Base-by-base conservation (phyloP, 805 yeast species). In the Ogataea paradorogensis region DNA sequence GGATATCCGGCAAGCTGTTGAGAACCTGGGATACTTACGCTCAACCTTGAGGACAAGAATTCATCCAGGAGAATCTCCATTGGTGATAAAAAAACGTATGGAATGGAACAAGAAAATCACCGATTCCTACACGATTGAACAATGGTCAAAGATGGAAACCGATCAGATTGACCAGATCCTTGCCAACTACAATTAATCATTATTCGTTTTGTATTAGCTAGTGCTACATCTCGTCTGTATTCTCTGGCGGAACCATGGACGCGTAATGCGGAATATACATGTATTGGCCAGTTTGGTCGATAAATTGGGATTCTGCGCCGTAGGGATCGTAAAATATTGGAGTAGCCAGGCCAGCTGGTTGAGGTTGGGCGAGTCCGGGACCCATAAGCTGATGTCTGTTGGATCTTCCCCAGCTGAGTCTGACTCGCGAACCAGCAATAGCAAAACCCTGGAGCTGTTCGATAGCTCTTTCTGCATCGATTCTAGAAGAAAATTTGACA, bases 391-490 rank as follows among this genome's bases (percentile, higher is more conserved):
- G 54, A 30, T 47, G 48, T 35, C 56, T 47, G 38, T 48, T 56
- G 6, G 71, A 71, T 52, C 84, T 70, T 33, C 91, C 91, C 93
- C 93, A 84, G 35, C 86, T 76, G 35, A 84, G 63, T 47, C 90
- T 65, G 16, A 84, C 79, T 44, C 90, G 70, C 38, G 80, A 74
- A 3, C 89, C 90, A n/a, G 82, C 83, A 45, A 84, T 77, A 16
- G 78, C 68, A 55, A 78, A 84, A 1, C 95, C 95, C 60, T 84
- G 88, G 84, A 84, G 78, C 3, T 82, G 81, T 28, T 78, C 74
- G 39, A 84, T 82, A 6, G 95, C 88, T 28, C 77, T 80, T 59
- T 83, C 87, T 1, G 93, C 93, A 51, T 82, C 85, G 51, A 76
- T 81, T 46, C 85, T 66, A 25, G 69, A 67, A n/a, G 74, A 65